These are phyloP conservation scores for Selaginella moellendorffii DNA, from an alignment of 75 land plant species.

Conservation along the genomic window DNA sequence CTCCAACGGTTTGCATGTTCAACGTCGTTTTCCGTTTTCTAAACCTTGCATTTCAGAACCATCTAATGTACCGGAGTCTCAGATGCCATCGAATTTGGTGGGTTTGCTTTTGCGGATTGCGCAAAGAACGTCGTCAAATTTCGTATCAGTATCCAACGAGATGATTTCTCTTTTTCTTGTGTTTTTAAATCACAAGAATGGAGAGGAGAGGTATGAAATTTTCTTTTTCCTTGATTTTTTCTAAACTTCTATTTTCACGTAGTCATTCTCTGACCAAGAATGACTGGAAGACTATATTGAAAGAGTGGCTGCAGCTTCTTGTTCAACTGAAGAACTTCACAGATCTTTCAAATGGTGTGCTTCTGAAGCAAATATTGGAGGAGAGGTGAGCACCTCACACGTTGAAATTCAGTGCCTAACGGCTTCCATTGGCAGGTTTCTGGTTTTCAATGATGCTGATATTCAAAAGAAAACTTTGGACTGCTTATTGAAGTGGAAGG, in stretches of 20 bases:
- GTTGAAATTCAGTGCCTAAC: neutral
- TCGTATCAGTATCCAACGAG: conserved; percentile 44
- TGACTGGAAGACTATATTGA: conserved; percentile 65
- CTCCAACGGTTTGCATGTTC: too few species aligned
- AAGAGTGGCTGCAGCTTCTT: conserved; percentile 70
- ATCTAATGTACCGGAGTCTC: too few species aligned
- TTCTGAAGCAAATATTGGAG: conserved; percentile 51
- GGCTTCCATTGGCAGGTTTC: conserved; percentile 34
- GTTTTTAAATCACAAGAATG: conserved; percentile 46
- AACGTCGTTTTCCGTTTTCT: too few species aligned
- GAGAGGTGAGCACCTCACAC: conserved; percentile 37
- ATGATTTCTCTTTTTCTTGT: conserved; percentile 64
- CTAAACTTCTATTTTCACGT: conserved; percentile 21
- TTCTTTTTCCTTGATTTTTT: neutral
- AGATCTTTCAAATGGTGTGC: conserved; percentile 35
- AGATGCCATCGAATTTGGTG: conserved; percentile 34
- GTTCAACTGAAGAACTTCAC: conserved; percentile 36
- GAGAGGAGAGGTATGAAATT: conserved; percentile 20
- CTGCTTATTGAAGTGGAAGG: conserved; percentile 71
- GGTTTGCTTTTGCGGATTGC: conserved; percentile 41
- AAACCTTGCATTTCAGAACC: too few species aligned
- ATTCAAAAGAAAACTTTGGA: conserved; percentile 69
- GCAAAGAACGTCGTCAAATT: conserved; percentile 45
- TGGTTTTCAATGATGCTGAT: conserved; percentile 75
- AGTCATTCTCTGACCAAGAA: conserved; percentile 37